A percentile compares a stretch with the other conserved stretches of the same genome.
These are phyloP conservation scores for Podospora pseudopauciseta DNA, from an alignment of 495 filamentous ascomycete species.

Conservation along the genomic window DNA sequence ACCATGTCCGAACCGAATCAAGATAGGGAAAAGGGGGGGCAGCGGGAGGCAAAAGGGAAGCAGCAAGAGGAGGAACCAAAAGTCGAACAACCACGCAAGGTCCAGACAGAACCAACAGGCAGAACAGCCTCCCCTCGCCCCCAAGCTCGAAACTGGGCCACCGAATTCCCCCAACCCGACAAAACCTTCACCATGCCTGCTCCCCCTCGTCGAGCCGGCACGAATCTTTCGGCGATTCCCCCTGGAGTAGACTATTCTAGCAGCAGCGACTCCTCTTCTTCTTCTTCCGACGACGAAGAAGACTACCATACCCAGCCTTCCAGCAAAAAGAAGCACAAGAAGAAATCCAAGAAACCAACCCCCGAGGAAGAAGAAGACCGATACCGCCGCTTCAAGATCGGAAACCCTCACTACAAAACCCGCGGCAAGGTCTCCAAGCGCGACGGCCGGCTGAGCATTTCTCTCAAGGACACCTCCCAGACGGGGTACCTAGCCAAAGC, in stretches of 20 bases:
- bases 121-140: not conserved
- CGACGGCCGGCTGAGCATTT: constrained; percentile 69
- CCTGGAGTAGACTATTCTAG: not conserved
- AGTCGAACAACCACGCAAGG: constrained; percentile 10
- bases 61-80: not conserved
- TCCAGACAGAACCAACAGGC: constrained; percentile 7
- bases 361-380: constrained; percentile 23
- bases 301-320: constrained; percentile 2
- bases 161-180: not conserved
- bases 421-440: constrained; percentile 61
- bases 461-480: constrained; percentile 63
- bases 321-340: not conserved
- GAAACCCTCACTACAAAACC: constrained; percentile 61
- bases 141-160: not conserved
- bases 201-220: not conserved
- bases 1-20: not conserved
- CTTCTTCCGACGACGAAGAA: constrained; percentile 28
- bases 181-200: not conserved
- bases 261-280: constrained; percentile 17
- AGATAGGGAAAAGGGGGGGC: not conserved
- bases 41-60: not conserved
- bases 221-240: not conserved
- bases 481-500: constrained; percentile 66
- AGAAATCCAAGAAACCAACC: constrained; percentile 12
- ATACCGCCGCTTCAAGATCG: constrained; percentile 50